A percentile compares a stretch with the other conserved stretches of the same genome.
Evolutionary conservation across 1,284 basidiomycete species (phyloP).

Genomic region (Fomes fomentarius): DNA sequence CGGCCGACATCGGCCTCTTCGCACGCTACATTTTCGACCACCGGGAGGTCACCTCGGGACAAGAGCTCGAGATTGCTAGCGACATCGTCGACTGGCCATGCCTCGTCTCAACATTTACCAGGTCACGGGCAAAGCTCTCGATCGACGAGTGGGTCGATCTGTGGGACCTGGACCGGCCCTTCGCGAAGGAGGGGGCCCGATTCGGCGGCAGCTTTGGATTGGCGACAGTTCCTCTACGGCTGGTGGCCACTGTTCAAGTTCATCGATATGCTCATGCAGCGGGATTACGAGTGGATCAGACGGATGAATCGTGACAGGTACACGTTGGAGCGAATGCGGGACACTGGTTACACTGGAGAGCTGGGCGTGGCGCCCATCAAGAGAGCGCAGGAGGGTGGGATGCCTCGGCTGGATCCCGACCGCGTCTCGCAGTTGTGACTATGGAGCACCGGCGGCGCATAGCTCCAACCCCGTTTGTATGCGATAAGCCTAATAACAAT

Average conservation of each 20-base stretch:
- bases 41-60: constrained; percentile 41
- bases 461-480: too few relatives aligned
- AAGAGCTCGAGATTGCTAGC: constrained; percentile 45
- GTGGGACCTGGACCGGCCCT: constrained; percentile 35
- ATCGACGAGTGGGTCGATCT: constrained; percentile 44
- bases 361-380: too few relatives aligned
- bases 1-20: constrained; percentile 39
- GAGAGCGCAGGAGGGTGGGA: too few relatives aligned
- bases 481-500: too few relatives aligned
- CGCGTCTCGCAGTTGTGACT: too few relatives aligned
- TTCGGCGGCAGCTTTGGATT: constrained; percentile 35
- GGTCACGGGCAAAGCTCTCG: constrained; percentile 44
- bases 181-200: constrained; percentile 30
- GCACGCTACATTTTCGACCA: constrained; percentile 46
- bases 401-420: too few relatives aligned
- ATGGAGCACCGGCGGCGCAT: too few relatives aligned
- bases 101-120: constrained; percentile 44
- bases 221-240: constrained; percentile 41
- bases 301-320: constrained; percentile 36
- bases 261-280: constrained; percentile 43
- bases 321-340: too few relatives aligned
- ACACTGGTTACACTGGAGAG: too few relatives aligned
- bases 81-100: constrained; percentile 48
- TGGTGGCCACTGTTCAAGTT: constrained; percentile 46
- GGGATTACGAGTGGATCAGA: constrained; percentile 45